A percentile compares a stretch with the other conserved stretches of the same genome.
These are phyloP conservation scores for Aureobasidium vineae DNA, from an alignment of 2,329 filamentous ascomycete species.

Conservation along the genomic window DNA sequence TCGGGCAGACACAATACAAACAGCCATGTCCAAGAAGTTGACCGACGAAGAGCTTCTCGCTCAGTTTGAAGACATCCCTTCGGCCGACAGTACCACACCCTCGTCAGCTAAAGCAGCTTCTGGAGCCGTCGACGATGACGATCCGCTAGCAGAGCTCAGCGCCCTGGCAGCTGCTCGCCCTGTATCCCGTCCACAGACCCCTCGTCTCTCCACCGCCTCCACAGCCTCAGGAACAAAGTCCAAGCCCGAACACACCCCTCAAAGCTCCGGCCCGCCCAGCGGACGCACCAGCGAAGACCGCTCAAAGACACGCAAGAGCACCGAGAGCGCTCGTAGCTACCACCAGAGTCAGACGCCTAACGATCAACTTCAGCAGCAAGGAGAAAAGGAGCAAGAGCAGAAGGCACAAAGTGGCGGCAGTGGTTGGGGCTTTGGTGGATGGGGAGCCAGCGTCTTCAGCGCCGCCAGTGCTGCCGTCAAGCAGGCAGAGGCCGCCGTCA, in stretches of 20 bases:
- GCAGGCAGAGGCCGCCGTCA: constrained; percentile 88
- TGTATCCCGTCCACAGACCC: constrained; percentile 74
- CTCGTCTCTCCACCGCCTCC: constrained; percentile 58
- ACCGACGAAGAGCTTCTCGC: constrained; percentile 47
- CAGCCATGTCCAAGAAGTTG: constrained; percentile 37
- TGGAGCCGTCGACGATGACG: constrained; percentile 53
- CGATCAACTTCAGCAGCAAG: constrained; percentile 26
- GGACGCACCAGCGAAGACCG: constrained; percentile 66
- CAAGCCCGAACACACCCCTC: constrained; percentile 51
- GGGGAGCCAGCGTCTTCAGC: constrained; percentile 85
- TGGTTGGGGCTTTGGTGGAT: constrained; percentile 61
- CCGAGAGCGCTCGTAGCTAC: constrained; percentile 69
- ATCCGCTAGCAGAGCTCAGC: constrained; percentile 85
- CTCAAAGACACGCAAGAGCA: constrained; percentile 59
- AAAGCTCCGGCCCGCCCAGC: constrained; percentile 49
- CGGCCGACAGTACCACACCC: constrained; percentile 52
- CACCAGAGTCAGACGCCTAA: constrained; percentile 68
- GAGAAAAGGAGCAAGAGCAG: constrained; percentile 20
- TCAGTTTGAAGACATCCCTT: constrained; percentile 47
- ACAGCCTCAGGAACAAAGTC: constrained; percentile 43
- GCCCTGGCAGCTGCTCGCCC: constrained; percentile 70
- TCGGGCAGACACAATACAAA: not conserved
- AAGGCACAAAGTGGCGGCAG: constrained; percentile 38
- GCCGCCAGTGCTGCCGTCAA: constrained; percentile 83
- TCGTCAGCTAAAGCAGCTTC: constrained; percentile 41